A percentile compares a stretch with the other conserved stretches of the same genome.
Evolutionary conservation across 2,329 filamentous ascomycete species (phyloP).

Genomic region (Cryphonectria carpinicola): DNA sequence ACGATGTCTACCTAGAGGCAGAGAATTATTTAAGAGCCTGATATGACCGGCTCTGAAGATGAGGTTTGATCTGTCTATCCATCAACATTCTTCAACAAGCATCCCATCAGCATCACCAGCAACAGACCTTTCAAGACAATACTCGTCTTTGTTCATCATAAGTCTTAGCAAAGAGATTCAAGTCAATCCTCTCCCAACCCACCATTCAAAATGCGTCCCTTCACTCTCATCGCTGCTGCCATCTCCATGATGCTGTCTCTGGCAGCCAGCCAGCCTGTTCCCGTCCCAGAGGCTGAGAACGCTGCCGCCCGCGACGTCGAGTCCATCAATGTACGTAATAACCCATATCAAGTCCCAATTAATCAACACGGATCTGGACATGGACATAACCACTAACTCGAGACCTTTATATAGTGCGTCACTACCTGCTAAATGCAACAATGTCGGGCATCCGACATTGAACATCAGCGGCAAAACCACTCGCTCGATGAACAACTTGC

Average conservation of each 20-base stretch:
- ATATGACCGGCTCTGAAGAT: not conserved
- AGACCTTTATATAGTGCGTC: not conserved
- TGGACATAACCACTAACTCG: not conserved
- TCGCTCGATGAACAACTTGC: not conserved
- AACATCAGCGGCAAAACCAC: not conserved
- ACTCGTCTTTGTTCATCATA: not conserved
- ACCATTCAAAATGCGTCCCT: constrained; percentile 21
- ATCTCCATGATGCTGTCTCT: constrained; percentile 15
- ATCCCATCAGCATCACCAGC: not conserved
- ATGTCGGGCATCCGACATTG: not conserved
- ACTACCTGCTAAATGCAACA: constrained; percentile 2
- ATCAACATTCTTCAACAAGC: not conserved
- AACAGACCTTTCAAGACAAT: not conserved
- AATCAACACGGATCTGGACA: not conserved
- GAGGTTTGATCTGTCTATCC: not conserved
- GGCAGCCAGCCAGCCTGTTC: constrained; percentile 9
- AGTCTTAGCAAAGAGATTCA: not conserved
- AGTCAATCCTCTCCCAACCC: not conserved
- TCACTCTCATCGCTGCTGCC: constrained; percentile 14
- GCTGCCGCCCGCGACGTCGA: not conserved
- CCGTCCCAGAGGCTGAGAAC: not conserved
- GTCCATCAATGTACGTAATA: not conserved
- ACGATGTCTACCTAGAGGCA: not conserved
- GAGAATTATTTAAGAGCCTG: not conserved
- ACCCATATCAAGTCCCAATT: not conserved